phyloP scores from a whole-genome alignment of 805 yeast species.

The Ogataea henricii region DNA sequence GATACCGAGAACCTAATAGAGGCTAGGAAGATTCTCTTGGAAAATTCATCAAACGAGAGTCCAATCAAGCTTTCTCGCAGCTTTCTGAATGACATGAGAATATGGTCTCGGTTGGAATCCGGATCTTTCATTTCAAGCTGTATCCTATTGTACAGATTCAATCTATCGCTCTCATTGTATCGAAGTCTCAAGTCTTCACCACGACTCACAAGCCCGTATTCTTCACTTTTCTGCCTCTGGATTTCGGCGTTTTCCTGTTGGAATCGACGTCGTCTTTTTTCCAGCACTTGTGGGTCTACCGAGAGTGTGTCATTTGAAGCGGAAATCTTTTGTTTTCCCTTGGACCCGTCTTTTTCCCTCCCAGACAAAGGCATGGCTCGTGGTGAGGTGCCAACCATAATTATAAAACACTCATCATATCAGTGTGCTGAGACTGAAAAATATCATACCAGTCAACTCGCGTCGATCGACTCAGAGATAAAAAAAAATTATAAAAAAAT shows the following conservation, averaged over 20 bases:
- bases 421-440: too few species aligned
- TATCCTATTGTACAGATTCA: conserved; percentile 41
- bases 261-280: conserved; percentile 39
- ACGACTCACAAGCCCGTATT: conserved; percentile 59
- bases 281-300: conserved; percentile 13
- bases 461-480: background rate
- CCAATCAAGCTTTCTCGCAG: conserved; percentile 56
- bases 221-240: conserved; percentile 24
- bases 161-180: conserved; percentile 44
- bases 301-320: too few species aligned
- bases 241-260: conserved; percentile 23
- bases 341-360: too few species aligned
- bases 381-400: too few species aligned
- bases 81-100: conserved; percentile 46
- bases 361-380: too few species aligned
- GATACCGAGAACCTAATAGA: conserved; percentile 49
- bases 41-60: conserved; percentile 36
- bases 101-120: conserved; percentile 27
- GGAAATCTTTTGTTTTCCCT: background rate
- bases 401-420: too few species aligned
- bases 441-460: background rate
- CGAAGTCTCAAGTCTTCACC: conserved; percentile 57
- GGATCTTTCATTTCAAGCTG: conserved; percentile 25
- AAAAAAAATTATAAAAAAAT: background rate
- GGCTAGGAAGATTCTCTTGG: conserved; percentile 47